Evolutionary conservation across 2,329 filamentous ascomycete genomes (phyloP).

Genomic region (Arthrobotrys megalospora): DNA sequence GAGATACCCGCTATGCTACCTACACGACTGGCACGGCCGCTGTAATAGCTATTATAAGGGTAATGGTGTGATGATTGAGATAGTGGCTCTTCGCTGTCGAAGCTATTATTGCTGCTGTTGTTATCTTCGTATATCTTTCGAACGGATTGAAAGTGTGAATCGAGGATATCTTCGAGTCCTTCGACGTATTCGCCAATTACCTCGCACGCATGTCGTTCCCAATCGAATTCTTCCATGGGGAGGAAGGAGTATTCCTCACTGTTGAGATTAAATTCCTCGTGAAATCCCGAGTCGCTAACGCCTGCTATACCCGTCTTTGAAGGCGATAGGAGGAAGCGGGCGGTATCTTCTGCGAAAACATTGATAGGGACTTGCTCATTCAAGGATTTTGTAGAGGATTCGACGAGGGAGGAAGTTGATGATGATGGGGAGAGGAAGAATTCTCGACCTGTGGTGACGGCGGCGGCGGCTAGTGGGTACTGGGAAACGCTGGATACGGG

Average conservation of each 20-base stretch:
- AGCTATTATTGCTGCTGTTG: not conserved
- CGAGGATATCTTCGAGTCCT: constrained; percentile 62
- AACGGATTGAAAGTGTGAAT: constrained; percentile 62
- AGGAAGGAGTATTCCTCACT: constrained; percentile 63
- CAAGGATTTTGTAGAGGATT: constrained; percentile 61
- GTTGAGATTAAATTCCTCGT: constrained; percentile 63
- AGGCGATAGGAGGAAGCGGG: constrained; percentile 60
- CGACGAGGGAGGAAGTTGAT: constrained; percentile 63
- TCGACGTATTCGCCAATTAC: constrained; percentile 64
- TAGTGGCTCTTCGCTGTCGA: constrained; percentile 52
- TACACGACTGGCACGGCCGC: constrained; percentile 41
- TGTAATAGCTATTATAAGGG: constrained; percentile 23
- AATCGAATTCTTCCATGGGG: constrained; percentile 64
- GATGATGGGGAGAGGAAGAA: constrained; percentile 64
- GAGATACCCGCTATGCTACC: constrained; percentile 47
- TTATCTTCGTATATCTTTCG: constrained; percentile 62
- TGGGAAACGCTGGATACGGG: constrained; percentile 61
- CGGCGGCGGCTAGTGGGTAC: constrained; percentile 46
- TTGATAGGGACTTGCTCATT: constrained; percentile 63
- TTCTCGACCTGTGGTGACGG: constrained; percentile 34
- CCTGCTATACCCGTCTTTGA: constrained; percentile 56
- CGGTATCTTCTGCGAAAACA: constrained; percentile 62
- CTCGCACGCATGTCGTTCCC: constrained; percentile 63
- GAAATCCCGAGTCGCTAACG: constrained; percentile 59
- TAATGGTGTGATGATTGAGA: constrained; percentile 11